Evolutionary conservation across 2,329 filamentous ascomycete genomes (phyloP), one percentile per base, ranked within the genome.

Genomic region (Orbilia oligospora): DNA sequence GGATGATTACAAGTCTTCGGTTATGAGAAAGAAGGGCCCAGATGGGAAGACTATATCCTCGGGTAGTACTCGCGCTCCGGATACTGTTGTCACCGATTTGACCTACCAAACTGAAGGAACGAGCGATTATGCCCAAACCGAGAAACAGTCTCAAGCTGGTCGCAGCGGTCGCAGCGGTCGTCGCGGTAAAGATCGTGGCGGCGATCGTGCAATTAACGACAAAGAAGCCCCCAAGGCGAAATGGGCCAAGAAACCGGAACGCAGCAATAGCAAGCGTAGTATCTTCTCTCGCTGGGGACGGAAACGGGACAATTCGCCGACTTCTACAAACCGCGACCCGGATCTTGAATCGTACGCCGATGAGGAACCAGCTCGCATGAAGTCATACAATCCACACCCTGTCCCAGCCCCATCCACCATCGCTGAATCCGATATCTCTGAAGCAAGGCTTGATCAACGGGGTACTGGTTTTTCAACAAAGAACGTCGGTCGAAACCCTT

Each of bases 1-100:
- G 95, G 95, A 98, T 5, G 96, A 99, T 83, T 99, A 99, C 89
- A 98, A 98, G 84, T 91, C 92, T 0, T 97, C 95, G 0, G 96
- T 99, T 1, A 86, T 99, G 55, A 89, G 96, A 49, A 92, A 94
- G 67, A 77, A 77, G 24, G 73, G 73, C 55, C 73, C 73, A 12
- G 94, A 92, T 83, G 94, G 94, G 0, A 77, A 77, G 67, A 77
- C 73, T 9, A 77, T 77, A 46, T 71, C 73, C 33, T 77, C 73
- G 73, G 73, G 73, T 77, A 77, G 73, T 61, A 77, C 73, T 14
- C 73, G 73, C 2, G 73, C 73, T 66, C 73, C 73, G 30, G 73
- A 77, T 20, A 77, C 73, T 22, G 73, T 77, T 38, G 73, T 77
- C 51, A 77, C 73, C 61, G 73, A 77, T 49, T 53, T 77, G 24